Conservation (phyloP, 164 flowering plant species). For the Dillenia suffruticosa region DNA sequence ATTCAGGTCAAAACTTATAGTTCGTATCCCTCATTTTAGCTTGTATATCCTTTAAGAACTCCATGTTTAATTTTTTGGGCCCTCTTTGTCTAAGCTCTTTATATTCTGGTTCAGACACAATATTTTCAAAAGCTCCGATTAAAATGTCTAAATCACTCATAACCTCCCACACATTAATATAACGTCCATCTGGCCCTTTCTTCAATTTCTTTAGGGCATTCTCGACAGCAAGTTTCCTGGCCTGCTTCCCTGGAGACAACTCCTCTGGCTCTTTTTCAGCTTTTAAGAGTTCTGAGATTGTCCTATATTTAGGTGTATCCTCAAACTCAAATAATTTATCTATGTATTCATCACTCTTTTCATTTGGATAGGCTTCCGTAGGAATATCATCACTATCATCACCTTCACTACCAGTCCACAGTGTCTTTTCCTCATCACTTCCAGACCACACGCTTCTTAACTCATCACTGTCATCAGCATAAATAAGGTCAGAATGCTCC, state of each 20-base stretch:
- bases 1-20: constrained; percentile 73
- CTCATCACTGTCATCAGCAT: constrained; percentile 97
- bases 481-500: constrained; percentile 61
- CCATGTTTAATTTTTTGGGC: constrained; percentile 77
- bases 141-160: constrained; percentile 87
- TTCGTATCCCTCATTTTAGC: constrained; percentile 95
- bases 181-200: constrained; percentile 97
- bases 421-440: constrained; percentile 90
- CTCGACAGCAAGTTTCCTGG: constrained; percentile 87
- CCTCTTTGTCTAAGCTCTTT: constrained; percentile 86
- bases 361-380: constrained; percentile 77
- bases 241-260: constrained; percentile 90
- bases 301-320: constrained; percentile 72
- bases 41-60: constrained; percentile 94
- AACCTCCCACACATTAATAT: constrained; percentile 92
- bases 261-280: constrained; percentile 76
- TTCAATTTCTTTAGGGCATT: constrained; percentile 90
- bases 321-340: constrained; percentile 92
- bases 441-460: constrained; percentile 85
- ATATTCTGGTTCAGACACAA: constrained; percentile 95
- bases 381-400: constrained; percentile 89
- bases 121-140: constrained; percentile 92
- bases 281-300: constrained; percentile 67
- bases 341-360: constrained; percentile 70
- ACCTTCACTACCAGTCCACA: constrained; percentile 89